Evolutionary conservation across 2,329 filamentous ascomycete genomes (phyloP).

Genomic region (Pseudovirgaria hyperparasitica): DNA sequence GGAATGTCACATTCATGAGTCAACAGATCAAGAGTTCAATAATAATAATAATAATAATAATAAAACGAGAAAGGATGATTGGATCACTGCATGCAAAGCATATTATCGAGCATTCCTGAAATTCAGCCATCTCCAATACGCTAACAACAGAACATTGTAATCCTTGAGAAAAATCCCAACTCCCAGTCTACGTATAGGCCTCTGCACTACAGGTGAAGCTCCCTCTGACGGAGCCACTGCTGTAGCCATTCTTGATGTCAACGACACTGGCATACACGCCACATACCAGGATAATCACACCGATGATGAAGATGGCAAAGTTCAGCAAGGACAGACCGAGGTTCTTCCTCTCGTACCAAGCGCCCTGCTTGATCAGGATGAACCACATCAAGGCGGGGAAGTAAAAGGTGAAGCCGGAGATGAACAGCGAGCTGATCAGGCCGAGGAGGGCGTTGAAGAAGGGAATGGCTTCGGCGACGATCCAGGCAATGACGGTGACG

Average conservation of each 20-base stretch:
- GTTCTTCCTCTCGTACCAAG: slow-evolving; percentile 26
- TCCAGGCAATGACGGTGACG: slow-evolving; percentile 51
- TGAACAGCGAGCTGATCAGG: slow-evolving; percentile 49
- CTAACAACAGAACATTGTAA: too few species aligned
- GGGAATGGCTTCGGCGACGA: slow-evolving; percentile 59
- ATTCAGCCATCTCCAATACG: too few species aligned
- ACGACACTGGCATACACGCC: slow-evolving; percentile 33
- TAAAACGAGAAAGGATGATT: too few species aligned
- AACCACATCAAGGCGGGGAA: slow-evolving; percentile 28
- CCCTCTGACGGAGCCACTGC: slow-evolving; percentile 21
- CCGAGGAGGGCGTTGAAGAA: slow-evolving; percentile 59
- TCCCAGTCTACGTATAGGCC: slow-evolving; percentile 18
- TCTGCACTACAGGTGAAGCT: slow-evolving; percentile 27
- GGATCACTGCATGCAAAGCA: too few species aligned
- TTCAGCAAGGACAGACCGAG: slow-evolving; percentile 18
- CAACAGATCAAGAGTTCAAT: too few species aligned
- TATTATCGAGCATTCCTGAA: too few species aligned
- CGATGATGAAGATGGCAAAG: slow-evolving; percentile 15
- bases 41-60: too few species aligned
- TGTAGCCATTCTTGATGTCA: slow-evolving; percentile 31
- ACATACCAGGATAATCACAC: slow-evolving; percentile 19
- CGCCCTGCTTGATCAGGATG: slow-evolving; percentile 27
- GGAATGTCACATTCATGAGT: too few species aligned
- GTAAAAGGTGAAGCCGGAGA: slow-evolving; percentile 52
- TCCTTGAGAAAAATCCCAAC: too few species aligned